phyloP scores from a whole-genome alignment of 2,329 filamentous ascomycete genomes.

The Fusarium marasasianum region DNA sequence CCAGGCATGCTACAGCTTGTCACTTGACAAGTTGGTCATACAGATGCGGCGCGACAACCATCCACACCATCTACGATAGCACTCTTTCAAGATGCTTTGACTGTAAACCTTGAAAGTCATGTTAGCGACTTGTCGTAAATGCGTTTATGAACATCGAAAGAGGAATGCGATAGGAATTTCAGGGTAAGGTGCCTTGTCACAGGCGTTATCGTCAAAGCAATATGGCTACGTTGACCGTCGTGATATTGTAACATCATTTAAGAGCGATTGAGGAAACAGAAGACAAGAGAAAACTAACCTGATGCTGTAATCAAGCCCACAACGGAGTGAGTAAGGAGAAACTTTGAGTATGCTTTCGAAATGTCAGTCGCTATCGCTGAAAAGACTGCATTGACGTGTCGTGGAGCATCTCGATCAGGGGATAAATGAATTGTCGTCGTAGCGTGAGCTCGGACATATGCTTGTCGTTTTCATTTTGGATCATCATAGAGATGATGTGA shows the following conservation, averaged over 20 bases:
- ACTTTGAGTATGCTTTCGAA: constrained; percentile 16
- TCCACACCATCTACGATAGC: background rate
- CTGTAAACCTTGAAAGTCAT: background rate
- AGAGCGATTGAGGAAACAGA: background rate
- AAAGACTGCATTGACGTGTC: constrained; percentile 26
- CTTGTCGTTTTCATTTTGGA: constrained; percentile 88
- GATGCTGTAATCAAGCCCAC: background rate
- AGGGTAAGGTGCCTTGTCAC: constrained; percentile 54
- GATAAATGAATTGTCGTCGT: constrained; percentile 54
- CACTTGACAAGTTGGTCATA: constrained; percentile 1
- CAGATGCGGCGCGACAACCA: background rate
- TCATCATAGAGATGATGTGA: constrained; percentile 72
- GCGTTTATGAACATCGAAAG: background rate
- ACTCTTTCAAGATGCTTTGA: background rate
- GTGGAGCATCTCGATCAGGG: constrained; percentile 42
- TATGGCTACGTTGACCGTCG: constrained; percentile 61
- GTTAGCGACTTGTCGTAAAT: constrained; percentile 21
- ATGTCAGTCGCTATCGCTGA: constrained; percentile 38
- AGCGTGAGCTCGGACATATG: constrained; percentile 90
- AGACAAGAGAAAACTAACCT: constrained; percentile 43
- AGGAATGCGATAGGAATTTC: background rate
- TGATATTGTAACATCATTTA: constrained; percentile 57
- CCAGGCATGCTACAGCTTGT: background rate
- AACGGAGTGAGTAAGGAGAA: background rate
- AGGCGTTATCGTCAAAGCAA: constrained; percentile 58